Base-by-base conservation (phyloP, 2,329 filamentous ascomycete species). In the Colletotrichum sansevieriae region DNA sequence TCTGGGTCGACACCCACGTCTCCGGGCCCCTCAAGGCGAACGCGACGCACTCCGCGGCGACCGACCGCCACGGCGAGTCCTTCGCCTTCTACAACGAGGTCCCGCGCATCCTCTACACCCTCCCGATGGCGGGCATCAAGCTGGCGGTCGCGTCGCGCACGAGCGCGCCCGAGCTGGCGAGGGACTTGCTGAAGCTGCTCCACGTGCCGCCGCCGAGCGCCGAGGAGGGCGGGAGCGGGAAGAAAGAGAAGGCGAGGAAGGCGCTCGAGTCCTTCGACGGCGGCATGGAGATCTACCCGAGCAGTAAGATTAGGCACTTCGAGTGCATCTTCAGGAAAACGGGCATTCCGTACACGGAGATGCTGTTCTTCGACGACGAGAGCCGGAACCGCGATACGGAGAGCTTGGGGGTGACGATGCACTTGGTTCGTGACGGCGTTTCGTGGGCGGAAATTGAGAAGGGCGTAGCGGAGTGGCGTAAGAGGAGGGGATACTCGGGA, bases 321-420 rank as follows among this genome's bases (percentile, higher is more conserved):
- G 85, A 90, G 75, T 84, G 87, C 5, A 83, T 98, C 73, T 87
- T 91, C 10, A 87, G 90, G 77, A 85, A 88, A 64, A 94, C 91
- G 13, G 90, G 89, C 1, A 79, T 98, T 3, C 81, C 83, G 6
- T 97, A 89, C 75, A 87, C 91, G 71, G 93, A 98, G 55, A 97
- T 98, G 91, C 78, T 98, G 39, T 98, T 98, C 79, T 98, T 98
- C 73, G 95, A 98, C 74, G 95, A 98, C 74, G 95, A 98, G 86
- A 85, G 86, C 60, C 83, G 95, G 70, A 98, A 98, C 76, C 85
- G 88, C 66, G 94, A 98, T 76, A 95, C 97, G 1, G 89, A 91
- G 81, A 82, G 77, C 29, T 75, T 98, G 57, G 95, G 95, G 0
- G 92, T 97, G 3, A 92, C 92, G 0, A 97, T 98, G 88, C 90